Evolutionary conservation across 257 asterid species (phyloP).

Genomic region (Coffea eugenioides): DNA sequence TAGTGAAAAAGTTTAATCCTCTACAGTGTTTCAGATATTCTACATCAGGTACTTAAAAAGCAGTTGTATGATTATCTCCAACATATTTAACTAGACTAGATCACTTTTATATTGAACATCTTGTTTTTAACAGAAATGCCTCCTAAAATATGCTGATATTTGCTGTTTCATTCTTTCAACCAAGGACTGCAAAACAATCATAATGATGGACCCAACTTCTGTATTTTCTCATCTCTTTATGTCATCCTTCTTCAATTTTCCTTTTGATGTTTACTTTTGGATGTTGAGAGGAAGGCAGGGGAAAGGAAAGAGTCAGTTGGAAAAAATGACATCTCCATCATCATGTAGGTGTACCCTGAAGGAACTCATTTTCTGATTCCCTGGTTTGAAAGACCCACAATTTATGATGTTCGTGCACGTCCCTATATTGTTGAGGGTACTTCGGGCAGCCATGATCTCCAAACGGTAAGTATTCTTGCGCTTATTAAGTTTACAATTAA

Average conservation of each 20-base stretch:
- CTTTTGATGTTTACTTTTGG: not conserved
- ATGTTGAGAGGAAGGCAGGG: not conserved
- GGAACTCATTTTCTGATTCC: slow-evolving; percentile 86
- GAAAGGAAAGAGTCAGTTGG: not conserved
- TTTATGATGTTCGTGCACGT: slow-evolving; percentile 86
- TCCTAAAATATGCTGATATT: not conserved
- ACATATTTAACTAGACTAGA: not conserved
- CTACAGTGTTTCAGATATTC: not conserved
- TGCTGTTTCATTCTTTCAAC: not conserved
- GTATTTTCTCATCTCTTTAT: not conserved
- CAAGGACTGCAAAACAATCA: too few relatives aligned
- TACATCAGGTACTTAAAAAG: not conserved
- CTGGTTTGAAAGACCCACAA: slow-evolving; percentile 79
- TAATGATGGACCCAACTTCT: too few relatives aligned
- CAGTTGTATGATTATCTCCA: not conserved
- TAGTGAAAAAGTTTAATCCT: not conserved
- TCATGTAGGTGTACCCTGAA: slow-evolving; percentile 67
- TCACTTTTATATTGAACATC: not conserved
- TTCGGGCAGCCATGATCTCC: slow-evolving; percentile 89
- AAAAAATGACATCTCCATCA: not conserved
- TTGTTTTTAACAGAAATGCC: not conserved
- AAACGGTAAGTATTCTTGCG: slow-evolving; percentile 51
- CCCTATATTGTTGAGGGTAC: slow-evolving; percentile 83
- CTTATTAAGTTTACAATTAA: not conserved
- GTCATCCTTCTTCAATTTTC: not conserved